Evolutionary conservation across 371 early-diverging fungal species (phyloP), one percentile per base, ranked within the genome.

Genomic region (Mortierella polycephala): DNA sequence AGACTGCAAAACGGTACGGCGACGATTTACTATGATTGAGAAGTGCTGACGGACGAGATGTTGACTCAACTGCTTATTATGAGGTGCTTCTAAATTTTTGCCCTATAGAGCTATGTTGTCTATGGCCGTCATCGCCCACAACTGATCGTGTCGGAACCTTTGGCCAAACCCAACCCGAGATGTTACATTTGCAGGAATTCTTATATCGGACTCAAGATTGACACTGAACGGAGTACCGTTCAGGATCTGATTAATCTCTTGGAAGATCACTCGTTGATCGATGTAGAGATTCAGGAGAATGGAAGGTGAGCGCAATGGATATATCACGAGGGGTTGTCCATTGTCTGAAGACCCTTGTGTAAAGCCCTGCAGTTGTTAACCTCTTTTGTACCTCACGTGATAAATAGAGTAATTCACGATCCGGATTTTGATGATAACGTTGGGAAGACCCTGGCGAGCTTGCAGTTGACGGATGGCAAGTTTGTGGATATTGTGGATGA

Each of bases 341-440:
- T 49, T 16, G 21, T 2, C 10, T 13, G 44, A 47, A 14, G 47
- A 47, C 12, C 11, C 10, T 47, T n/a, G 16, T 11, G n/a, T 11
- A 47, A 11, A 4, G 10, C 6, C n/a, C 47, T 0, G n/a, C 47
- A 5, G 12, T 47, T 47, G 51, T 8, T 37, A 42, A 11, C 53
- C 16, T 55, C 1, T 55, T 54, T 30, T 41, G 30, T 21, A 18
- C 7, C 45, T 49, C 42, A 23, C 53, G 18, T 23, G 11, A 41
- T 42, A 39, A 40, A 64, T 71, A 91, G 94, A 66, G 79, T 96
- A 30, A 74, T 99, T 41, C 96, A 96, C 66, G 99, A 99, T 73
- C 84, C 89, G 13, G 98, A 98, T 51, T 94, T 92, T 65, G 96
- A 96, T 30, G 97, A 97, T 54, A 95, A 95, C 63, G 71, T 87